phyloP scores from a whole-genome alignment of 352 stramenopile species.

The Phytophthora aleatoria region DNA sequence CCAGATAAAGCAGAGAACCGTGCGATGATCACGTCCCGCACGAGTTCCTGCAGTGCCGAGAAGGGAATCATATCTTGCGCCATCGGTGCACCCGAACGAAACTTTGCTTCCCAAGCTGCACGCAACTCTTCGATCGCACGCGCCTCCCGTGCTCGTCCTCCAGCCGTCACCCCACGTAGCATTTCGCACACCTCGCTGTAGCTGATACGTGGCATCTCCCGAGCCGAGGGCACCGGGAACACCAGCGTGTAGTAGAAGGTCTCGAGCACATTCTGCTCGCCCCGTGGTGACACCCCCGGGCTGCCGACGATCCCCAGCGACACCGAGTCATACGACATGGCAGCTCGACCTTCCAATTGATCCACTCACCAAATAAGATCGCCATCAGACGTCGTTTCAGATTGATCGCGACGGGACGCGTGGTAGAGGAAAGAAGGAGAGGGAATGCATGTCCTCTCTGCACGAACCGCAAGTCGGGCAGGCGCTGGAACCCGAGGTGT shows the following conservation, averaged over 20 bases:
- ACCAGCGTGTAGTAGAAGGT: slow-evolving; percentile 79
- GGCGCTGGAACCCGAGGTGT: slow-evolving; percentile 23
- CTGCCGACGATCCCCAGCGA: slow-evolving; percentile 41
- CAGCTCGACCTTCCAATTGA: neutral
- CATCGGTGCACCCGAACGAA: slow-evolving; percentile 55
- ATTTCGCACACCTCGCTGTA: slow-evolving; percentile 54
- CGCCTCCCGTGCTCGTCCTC: slow-evolving; percentile 47
- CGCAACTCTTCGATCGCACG: slow-evolving; percentile 55
- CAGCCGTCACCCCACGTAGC: slow-evolving; percentile 56
- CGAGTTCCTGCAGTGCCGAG: slow-evolving; percentile 62
- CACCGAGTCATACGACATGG: slow-evolving; percentile 54
- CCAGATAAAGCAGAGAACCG: slow-evolving; percentile 58
- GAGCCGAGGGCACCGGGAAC: slow-evolving; percentile 38
- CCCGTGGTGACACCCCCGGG: slow-evolving; percentile 50
- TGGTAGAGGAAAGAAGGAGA: neutral
- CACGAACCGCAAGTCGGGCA: slow-evolving; percentile 10
- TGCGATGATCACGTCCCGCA: slow-evolving; percentile 71
- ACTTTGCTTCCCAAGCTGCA: slow-evolving; percentile 65
- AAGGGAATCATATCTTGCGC: slow-evolving; percentile 55
- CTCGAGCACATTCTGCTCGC: slow-evolving; percentile 27
- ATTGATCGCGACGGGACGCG: slow-evolving; percentile 8
- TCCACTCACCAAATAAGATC: slow-evolving; percentile 10
- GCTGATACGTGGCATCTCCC: slow-evolving; percentile 42
- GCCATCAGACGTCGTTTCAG: slow-evolving; percentile 15
- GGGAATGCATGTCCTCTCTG: slow-evolving; percentile 54